phyloP scores from a whole-genome alignment of 1,139 yeast species.

The Geotrichum histeridarum region DNA sequence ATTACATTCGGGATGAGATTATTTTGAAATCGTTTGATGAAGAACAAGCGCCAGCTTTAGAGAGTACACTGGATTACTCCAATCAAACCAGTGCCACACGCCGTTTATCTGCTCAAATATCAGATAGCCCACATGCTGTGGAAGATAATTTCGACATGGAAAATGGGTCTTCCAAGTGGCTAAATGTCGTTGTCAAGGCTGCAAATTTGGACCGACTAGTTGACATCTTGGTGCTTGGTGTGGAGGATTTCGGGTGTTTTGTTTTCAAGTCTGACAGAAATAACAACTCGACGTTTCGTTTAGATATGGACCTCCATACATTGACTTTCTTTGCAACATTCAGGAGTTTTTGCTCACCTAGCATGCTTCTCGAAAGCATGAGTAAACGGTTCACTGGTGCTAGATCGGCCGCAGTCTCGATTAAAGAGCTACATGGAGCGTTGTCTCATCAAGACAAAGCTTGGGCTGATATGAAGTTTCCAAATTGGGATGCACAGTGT shows the following conservation, averaged over 20 bases:
- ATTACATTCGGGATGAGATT: constrained; percentile 49
- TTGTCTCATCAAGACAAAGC: neutral
- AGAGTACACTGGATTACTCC: neutral
- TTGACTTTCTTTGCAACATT: constrained; percentile 62
- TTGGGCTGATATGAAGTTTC: constrained; percentile 26
- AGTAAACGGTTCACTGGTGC: constrained; percentile 55
- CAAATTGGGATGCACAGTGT: constrained; percentile 39
- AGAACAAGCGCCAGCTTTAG: constrained; percentile 16
- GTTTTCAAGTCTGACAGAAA: constrained; percentile 40
- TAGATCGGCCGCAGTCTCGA: constrained; percentile 51
- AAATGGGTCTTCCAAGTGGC: neutral
- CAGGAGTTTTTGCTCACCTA: constrained; percentile 56
- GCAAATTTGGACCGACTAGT: constrained; percentile 56
- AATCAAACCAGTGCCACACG: neutral
- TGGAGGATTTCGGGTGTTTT: constrained; percentile 51
- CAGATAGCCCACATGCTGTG: neutral
- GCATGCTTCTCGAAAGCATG: constrained; percentile 46
- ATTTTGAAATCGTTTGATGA: constrained; percentile 51
- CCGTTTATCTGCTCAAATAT: neutral
- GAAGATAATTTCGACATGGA: neutral
- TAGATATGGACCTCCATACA: constrained; percentile 57
- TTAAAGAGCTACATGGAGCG: constrained; percentile 24
- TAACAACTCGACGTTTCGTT: constrained; percentile 33
- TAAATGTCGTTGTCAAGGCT: constrained; percentile 51
- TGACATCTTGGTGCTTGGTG: constrained; percentile 58